A percentile compares a stretch with the other conserved stretches of the same genome.
Evolutionary conservation across 164 flowering plant genomes (phyloP).

Genomic region (Magnolia officinalis): DNA sequence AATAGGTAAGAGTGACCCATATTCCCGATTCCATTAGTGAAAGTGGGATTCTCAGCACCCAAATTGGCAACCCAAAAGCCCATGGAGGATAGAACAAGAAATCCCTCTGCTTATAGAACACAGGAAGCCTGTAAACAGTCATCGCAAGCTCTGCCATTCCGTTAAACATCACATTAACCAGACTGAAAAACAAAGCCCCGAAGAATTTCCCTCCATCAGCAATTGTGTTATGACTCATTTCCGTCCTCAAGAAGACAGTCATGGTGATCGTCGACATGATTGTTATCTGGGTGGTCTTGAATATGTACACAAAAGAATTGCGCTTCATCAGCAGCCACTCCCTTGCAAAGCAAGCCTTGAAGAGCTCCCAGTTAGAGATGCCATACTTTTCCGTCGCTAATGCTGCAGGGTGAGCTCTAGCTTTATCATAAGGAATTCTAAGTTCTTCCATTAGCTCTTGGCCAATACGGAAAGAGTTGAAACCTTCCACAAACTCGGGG

Average conservation of each 20-base stretch:
- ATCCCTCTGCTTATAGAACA: slow-evolving; percentile 64
- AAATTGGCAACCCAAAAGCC: slow-evolving; percentile 62
- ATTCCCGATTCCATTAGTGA: slow-evolving; percentile 53
- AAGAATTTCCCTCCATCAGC: slow-evolving; percentile 44
- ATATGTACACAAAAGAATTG: slow-evolving; percentile 48
- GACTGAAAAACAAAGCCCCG: slow-evolving; percentile 60
- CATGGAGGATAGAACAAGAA: slow-evolving; percentile 56
- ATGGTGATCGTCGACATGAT: slow-evolving; percentile 46
- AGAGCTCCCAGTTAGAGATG: slow-evolving; percentile 45
- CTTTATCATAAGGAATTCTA: slow-evolving; percentile 39
- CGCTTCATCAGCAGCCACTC: slow-evolving; percentile 59
- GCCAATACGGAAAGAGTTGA: slow-evolving; percentile 37
- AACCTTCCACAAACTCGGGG: slow-evolving; percentile 34
- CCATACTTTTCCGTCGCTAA: slow-evolving; percentile 46
- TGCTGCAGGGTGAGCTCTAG: slow-evolving; percentile 49
- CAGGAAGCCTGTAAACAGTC: slow-evolving; percentile 56
- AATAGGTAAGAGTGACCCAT: slow-evolving; percentile 51
- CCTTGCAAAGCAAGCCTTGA: slow-evolving; percentile 50
- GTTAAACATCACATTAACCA: slow-evolving; percentile 60
- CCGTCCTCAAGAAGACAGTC: slow-evolving; percentile 53
- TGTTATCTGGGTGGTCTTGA: slow-evolving; percentile 55
- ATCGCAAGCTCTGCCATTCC: slow-evolving; percentile 61
- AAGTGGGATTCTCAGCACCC: slow-evolving; percentile 51
- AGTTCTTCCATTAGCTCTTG: slow-evolving; percentile 34
- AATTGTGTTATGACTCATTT: slow-evolving; percentile 38